Percentiles rank a stretch among this genome's conserved stretches.
These are phyloP conservation scores for Ogataea pilisensis DNA, from an alignment of 805 yeast genomes.

Conservation along the genomic window DNA sequence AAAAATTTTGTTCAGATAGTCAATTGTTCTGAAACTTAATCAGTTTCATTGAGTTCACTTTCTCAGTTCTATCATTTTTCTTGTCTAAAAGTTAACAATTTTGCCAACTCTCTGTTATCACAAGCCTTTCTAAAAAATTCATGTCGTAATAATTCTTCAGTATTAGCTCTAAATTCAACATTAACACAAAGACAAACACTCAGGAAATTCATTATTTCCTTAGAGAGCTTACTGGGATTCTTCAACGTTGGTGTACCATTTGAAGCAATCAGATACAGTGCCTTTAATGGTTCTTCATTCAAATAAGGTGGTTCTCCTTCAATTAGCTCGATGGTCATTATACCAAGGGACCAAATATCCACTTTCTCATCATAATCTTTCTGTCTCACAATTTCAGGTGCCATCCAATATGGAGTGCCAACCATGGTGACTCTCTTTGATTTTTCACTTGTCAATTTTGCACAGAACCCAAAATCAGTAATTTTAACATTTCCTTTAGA, in stretches of 20 bases:
- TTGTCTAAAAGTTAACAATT: slow-evolving; percentile 41
- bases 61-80: slow-evolving; percentile 4
- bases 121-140: slow-evolving; percentile 65
- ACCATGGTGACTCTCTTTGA: slow-evolving; percentile 96
- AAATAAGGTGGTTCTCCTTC: slow-evolving; percentile 99
- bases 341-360: slow-evolving; percentile 97
- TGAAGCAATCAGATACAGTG: slow-evolving; percentile 89
- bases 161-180: slow-evolving; percentile 83
- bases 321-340: slow-evolving; percentile 97
- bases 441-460: slow-evolving; percentile 78
- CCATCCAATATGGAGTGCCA: slow-evolving; percentile 99
- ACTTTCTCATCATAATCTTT: slow-evolving; percentile 96
- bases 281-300: slow-evolving; percentile 93
- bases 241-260: slow-evolving; percentile 94
- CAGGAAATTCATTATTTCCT: slow-evolving; percentile 78
- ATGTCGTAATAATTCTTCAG: slow-evolving; percentile 82
- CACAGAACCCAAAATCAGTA: slow-evolving; percentile 96
- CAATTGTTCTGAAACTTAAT: no score
- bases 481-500: slow-evolving; percentile 82
- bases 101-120: slow-evolving; percentile 52
- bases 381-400: slow-evolving; percentile 95
- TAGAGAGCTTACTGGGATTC: slow-evolving; percentile 70
- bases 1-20: no score
- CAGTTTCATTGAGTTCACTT: no score
- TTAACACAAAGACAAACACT: slow-evolving; percentile 93